Evolutionary conservation across 345 rosid species (phyloP).

Genomic region (Murraya paniculata): DNA sequence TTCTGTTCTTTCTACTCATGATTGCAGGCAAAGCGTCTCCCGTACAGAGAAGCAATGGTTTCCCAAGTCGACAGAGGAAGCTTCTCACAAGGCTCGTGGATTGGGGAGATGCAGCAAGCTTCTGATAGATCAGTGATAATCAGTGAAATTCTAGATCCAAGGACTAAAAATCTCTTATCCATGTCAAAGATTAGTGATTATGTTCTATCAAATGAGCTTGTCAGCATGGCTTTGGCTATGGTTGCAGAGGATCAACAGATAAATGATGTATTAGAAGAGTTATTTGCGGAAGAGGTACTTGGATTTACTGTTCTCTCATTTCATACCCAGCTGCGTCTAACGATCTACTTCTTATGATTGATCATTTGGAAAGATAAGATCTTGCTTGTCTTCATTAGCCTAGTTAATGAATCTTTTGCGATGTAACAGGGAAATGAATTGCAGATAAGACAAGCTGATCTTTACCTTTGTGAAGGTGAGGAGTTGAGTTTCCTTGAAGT

Average conservation of each 20-base stretch:
- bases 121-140: conserved; percentile 67
- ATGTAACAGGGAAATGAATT: conserved; percentile 61
- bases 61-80: conserved; percentile 40
- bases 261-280: conserved; percentile 66
- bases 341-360: background rate
- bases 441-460: conserved; percentile 62
- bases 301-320: background rate
- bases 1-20: background rate
- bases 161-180: conserved; percentile 59
- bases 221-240: conserved; percentile 85
- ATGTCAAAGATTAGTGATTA: conserved; percentile 79
- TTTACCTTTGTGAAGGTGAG: conserved; percentile 54
- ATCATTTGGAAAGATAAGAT: background rate
- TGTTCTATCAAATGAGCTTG: conserved; percentile 71
- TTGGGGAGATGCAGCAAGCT: conserved; percentile 82
- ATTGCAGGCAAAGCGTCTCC: conserved; percentile 69
- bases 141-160: conserved; percentile 73
- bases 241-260: conserved; percentile 81
- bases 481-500: conserved; percentile 65
- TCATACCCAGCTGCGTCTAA: background rate
- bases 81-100: conserved; percentile 63
- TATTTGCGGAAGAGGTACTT: conserved; percentile 72
- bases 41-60: conserved; percentile 43
- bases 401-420: background rate
- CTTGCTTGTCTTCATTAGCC: background rate